These are phyloP conservation scores for Hydnum rufescens DNA, from an alignment of 768 basidiomycete species.

Conservation along the genomic window DNA sequence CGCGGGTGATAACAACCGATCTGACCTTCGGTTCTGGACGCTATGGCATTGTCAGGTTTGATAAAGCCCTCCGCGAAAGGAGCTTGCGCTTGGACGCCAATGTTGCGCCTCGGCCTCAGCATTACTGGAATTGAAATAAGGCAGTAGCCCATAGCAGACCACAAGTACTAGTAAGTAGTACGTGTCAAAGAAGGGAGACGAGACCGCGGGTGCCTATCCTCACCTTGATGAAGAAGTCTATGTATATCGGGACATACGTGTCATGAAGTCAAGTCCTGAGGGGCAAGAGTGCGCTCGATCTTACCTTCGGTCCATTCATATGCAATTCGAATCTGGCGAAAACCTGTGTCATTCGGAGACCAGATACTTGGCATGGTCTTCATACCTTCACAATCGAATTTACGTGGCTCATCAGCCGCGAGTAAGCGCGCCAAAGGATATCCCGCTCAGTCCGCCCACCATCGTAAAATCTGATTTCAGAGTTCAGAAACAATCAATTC, in stretches of 20 bases:
- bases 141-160: constrained; percentile 83
- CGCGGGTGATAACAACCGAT: neutral
- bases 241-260: neutral
- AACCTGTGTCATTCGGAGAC: neutral
- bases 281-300: neutral
- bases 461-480: constrained; percentile 56
- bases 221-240: constrained; percentile 73
- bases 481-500: neutral
- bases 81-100: constrained; percentile 11
- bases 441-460: constrained; percentile 68
- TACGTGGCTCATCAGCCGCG: constrained; percentile 66
- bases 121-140: constrained; percentile 83
- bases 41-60: neutral
- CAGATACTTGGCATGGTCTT: constrained; percentile 38
- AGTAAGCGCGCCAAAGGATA: constrained; percentile 60
- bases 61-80: neutral
- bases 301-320: constrained; percentile 73
- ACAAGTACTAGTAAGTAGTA: constrained; percentile 33
- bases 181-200: neutral
- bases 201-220: neutral
- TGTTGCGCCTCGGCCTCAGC: constrained; percentile 35
- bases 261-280: too few species aligned
- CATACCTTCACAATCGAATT: constrained; percentile 58
- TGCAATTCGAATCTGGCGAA: constrained; percentile 55
- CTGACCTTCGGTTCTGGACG: constrained; percentile 1